Evolutionary conservation across 257 asterid species (phyloP).

Genomic region (Solanum pennellii): DNA sequence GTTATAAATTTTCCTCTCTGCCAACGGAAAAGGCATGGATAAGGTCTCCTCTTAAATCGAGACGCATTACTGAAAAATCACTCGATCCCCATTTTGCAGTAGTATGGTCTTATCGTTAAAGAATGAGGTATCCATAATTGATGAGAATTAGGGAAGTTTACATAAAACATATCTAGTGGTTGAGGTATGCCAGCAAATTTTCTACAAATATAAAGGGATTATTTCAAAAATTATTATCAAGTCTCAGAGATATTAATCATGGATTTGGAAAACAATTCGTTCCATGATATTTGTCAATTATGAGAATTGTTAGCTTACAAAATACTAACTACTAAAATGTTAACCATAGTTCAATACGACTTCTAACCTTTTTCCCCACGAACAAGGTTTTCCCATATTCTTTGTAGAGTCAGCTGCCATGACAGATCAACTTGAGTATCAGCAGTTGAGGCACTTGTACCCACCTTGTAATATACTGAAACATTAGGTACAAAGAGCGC

Average conservation of each 20-base stretch:
- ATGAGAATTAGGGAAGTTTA: background rate
- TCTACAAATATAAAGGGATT: background rate
- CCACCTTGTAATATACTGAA: slow-evolving; percentile 86
- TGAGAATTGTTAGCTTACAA: background rate
- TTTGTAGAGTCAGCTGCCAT: slow-evolving; percentile 87
- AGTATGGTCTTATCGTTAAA: background rate
- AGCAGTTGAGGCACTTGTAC: slow-evolving; percentile 32
- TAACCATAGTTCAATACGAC: background rate
- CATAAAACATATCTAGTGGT: background rate
- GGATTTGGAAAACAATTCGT: background rate
- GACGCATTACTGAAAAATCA: background rate
- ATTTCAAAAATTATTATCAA: background rate
- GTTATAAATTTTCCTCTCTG: background rate
- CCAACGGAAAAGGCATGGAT: background rate
- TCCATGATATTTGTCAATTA: background rate
- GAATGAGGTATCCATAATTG: background rate
- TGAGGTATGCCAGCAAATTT: background rate
- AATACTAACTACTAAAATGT: background rate
- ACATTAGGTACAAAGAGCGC: slow-evolving; percentile 89
- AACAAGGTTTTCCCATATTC: slow-evolving; percentile 68
- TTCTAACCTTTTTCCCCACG: slow-evolving; percentile 48
- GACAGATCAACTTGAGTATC: slow-evolving; percentile 75
- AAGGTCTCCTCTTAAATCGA: background rate
- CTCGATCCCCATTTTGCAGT: background rate
- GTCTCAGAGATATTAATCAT: background rate